Base-by-base conservation (phyloP, 176 grass and related monocot genomes). In the Triticum urartu region DNA sequence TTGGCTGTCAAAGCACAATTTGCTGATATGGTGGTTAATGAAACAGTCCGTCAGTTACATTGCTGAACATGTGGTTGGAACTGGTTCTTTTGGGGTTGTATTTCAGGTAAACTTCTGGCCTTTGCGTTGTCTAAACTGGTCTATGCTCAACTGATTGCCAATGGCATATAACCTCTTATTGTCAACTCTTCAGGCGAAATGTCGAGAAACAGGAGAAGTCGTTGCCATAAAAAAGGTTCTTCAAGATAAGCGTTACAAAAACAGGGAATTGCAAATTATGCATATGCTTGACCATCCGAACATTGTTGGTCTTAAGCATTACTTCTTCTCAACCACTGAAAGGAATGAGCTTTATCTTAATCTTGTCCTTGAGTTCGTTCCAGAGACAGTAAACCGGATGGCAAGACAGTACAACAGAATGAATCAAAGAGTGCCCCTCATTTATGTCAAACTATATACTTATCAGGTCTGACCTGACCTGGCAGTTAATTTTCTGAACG, bases 241-340 rank as follows among this genome's bases (percentile, higher is more conserved):
- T 80, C 96, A 98, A 86, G 96, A 98, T 79, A 95, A 98, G 81
- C 93, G 96, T 64, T 98, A 98, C 79, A 98, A 98, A 84, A 98
- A 95, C 88, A 86, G 96, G 61, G 93, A 98, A 61, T 81, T 98
- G 76, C 93, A 98, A 84, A 95, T 94, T 70, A 98, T 98, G 93
- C 90, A 95, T 88, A 98, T 95, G 96, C 85, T 98, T 75, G 96
- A 98, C 56, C 96, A 98, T 90, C 96, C 93, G n/a, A 98, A 98
- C 69, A 89, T 98, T 72, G 92, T 94, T 73, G 87, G 84, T 79
- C 90, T 98, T 36, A 98, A 91, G 85, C 96, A 98, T 91, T 92
- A 95, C 76, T 98, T 98, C 86, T 98, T 95, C 80, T 98, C 91
- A 75, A 94, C 93, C 50, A 98, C 88, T 1, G 90, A 95, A 77